A percentile compares a stretch with the other conserved stretches of the same genome.
phyloP scores from a whole-genome alignment of 495 filamentous ascomycete genomes.

The Neurospora sp. region DNA sequence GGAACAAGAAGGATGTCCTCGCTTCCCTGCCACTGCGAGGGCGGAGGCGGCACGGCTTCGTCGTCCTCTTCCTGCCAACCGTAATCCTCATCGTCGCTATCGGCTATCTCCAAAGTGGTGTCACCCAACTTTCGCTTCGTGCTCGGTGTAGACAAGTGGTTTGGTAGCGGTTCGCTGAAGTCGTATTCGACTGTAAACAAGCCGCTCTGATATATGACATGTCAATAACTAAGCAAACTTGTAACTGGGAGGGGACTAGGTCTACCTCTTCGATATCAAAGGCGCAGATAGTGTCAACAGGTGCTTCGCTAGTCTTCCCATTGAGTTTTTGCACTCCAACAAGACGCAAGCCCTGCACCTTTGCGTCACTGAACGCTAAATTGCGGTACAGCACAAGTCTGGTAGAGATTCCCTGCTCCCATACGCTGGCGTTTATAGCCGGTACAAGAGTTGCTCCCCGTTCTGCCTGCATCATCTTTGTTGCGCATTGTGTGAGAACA shows the following conservation, averaged over 20 bases:
- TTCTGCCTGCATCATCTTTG: slow-evolving; percentile 53
- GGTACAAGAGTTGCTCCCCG: slow-evolving; percentile 60
- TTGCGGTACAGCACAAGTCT: slow-evolving; percentile 65
- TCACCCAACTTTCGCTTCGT: slow-evolving; percentile 36
- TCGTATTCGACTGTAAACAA: slow-evolving; percentile 17
- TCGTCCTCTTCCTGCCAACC: slow-evolving; percentile 42
- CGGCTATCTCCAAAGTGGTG: slow-evolving; percentile 36
- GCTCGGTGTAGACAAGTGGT: slow-evolving; percentile 18
- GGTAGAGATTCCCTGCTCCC: slow-evolving; percentile 60
- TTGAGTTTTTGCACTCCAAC: slow-evolving; percentile 36
- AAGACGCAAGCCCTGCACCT: slow-evolving; percentile 25
- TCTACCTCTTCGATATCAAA: slow-evolving; percentile 32
- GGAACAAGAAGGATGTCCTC: slow-evolving; percentile 37
- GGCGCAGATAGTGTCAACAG: slow-evolving; percentile 24
- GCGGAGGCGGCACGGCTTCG: slow-evolving; percentile 32
- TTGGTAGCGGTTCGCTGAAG: slow-evolving; percentile 14
- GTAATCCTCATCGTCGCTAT: slow-evolving; percentile 44
- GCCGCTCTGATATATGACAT: slow-evolving; percentile 10
- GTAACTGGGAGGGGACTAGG: slow-evolving; percentile 2
- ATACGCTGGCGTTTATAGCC: slow-evolving; percentile 53
- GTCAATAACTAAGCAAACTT: slow-evolving; percentile 14
- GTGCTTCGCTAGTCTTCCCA: slow-evolving; percentile 20
- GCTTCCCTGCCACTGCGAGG: slow-evolving; percentile 44
- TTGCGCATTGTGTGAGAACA: slow-evolving; percentile 60
- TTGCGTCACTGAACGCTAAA: slow-evolving; percentile 29